Conservation (phyloP, 768 basidiomycete genomes). For the Tricholoma furcatifolium region DNA sequence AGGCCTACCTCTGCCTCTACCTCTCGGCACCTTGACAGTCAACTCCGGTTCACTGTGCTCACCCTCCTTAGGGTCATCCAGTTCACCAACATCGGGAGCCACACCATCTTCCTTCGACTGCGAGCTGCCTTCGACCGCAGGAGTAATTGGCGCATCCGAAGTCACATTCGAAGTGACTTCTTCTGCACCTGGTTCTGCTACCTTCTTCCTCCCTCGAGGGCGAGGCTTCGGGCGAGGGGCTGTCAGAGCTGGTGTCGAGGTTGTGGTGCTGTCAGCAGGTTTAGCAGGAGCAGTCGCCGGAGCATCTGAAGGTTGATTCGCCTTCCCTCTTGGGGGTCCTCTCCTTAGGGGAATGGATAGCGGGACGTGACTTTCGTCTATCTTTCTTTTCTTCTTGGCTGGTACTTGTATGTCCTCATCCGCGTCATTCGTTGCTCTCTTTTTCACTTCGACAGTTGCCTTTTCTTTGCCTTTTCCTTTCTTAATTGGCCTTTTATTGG, state of each 20-base stretch:
- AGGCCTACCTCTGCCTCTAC: neutral
- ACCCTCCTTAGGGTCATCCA: neutral
- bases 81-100: too few relatives aligned
- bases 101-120: too few relatives aligned
- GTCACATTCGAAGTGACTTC: neutral
- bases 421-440: neutral
- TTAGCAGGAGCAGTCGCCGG: neutral
- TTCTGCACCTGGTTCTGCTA: neutral
- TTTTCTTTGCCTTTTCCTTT: slow-evolving; percentile 22
- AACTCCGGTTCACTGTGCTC: neutral
- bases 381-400: slow-evolving; percentile 13
- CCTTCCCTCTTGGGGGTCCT: neutral
- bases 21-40: neutral
- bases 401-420: neutral
- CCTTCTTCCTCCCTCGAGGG: slow-evolving; percentile 2
- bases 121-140: too few relatives aligned
- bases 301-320: neutral
- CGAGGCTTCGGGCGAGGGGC: slow-evolving; percentile 5
- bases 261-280: neutral
- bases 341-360: neutral
- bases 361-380: neutral
- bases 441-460: neutral
- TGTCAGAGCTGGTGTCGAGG: neutral
- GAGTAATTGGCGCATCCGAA: neutral
- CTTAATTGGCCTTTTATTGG: slow-evolving; percentile 19